A percentile compares a stretch with the other conserved stretches of the same genome.
Evolutionary conservation across 129 eudicot species (phyloP).

Genomic region (Helichrysum umbraculigerum): DNA sequence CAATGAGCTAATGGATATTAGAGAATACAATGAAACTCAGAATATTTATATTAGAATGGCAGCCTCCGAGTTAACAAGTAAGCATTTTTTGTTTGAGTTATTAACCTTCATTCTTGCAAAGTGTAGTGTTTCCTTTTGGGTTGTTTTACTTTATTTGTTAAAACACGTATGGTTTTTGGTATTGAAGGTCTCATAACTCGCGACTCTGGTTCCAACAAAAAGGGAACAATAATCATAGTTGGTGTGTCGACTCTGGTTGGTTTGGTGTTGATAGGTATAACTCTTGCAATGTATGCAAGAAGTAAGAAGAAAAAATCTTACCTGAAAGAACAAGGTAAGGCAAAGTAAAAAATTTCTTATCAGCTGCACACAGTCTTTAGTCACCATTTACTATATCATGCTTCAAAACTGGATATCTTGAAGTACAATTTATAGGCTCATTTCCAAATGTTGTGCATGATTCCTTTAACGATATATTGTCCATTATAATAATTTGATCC

Average conservation of each 20-base stretch:
- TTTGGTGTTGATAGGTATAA: not conserved
- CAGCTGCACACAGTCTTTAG: not conserved
- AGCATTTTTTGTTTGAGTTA: not conserved
- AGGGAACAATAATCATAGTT: not conserved
- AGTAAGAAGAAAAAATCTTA: slow-evolving; percentile 5
- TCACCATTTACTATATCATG: not conserved
- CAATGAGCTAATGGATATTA: slow-evolving; percentile 25
- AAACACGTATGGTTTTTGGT: not conserved
- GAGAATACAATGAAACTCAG: slow-evolving; percentile 18
- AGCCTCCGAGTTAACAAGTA: not conserved
- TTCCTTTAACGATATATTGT: not conserved
- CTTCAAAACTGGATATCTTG: not conserved
- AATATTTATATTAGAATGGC: slow-evolving; percentile 18
- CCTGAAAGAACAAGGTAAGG: not conserved
- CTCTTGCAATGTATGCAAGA: slow-evolving; percentile 8
- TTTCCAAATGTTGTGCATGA: not conserved
- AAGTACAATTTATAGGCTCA: not conserved
- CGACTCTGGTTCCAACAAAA: not conserved
- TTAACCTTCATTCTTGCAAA: not conserved
- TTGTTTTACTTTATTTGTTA: too few relatives aligned
- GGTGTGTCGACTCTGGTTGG: not conserved
- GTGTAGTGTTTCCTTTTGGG: not conserved
- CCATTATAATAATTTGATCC: not conserved
- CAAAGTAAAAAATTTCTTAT: not conserved
- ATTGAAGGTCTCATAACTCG: not conserved